A percentile compares a stretch with the other conserved stretches of the same genome.
Evolutionary conservation across 139 green algal genomes (phyloP).

Genomic region (Asterochloris erici): DNA sequence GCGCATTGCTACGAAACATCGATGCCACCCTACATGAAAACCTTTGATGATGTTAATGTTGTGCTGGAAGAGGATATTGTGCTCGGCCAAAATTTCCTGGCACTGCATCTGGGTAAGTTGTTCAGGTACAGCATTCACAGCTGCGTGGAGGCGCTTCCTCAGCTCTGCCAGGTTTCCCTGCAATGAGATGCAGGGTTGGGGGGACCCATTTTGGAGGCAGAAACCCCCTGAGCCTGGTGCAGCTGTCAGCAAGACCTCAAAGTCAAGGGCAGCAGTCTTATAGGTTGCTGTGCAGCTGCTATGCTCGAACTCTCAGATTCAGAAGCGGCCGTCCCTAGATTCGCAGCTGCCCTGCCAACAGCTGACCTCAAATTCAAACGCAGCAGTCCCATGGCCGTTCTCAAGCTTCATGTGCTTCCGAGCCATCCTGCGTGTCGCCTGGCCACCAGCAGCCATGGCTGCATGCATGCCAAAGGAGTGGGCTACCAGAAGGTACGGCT

Average conservation of each 20-base stretch:
- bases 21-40: background rate
- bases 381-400: conserved; percentile 4
- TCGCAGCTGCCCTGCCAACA: too few species aligned
- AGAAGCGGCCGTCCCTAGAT: background rate
- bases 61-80: background rate
- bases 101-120: too few species aligned
- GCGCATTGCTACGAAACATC: background rate
- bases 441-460: conserved; percentile 8
- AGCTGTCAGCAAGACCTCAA: too few species aligned
- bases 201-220: too few species aligned
- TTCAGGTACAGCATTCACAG: too few species aligned
- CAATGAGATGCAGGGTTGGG: too few species aligned
- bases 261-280: too few species aligned
- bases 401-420: conserved; percentile 12
- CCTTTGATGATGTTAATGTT: conserved; percentile 12
- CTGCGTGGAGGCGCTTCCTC: too few species aligned
- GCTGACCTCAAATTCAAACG: conserved; percentile 15
- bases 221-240: too few species aligned
- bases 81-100: background rate
- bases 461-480: conserved; percentile 18
- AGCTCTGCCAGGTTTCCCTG: too few species aligned
- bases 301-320: too few species aligned
- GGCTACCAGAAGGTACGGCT: conserved; percentile 7
- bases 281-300: too few species aligned
- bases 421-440: background rate